Percentiles rank a stretch among this genome's conserved stretches.
Evolutionary conservation across 2,329 filamentous ascomycete genomes (phyloP).

Genomic region (Triangularia setosa): DNA sequence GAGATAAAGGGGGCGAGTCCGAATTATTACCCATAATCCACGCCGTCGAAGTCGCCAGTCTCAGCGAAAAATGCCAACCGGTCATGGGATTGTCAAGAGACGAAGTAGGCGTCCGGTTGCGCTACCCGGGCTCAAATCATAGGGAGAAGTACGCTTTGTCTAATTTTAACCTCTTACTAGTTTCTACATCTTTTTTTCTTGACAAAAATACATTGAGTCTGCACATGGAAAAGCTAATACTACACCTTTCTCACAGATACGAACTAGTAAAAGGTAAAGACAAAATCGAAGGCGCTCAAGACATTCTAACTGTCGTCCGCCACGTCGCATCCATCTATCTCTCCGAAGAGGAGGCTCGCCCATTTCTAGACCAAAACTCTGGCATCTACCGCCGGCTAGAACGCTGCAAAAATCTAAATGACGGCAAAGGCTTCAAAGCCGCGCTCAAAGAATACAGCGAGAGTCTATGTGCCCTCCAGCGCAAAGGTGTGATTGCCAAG

Average conservation of each 20-base stretch:
- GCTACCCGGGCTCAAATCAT: slow-evolving; percentile 68
- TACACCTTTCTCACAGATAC: slow-evolving; percentile 44
- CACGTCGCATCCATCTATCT: slow-evolving; percentile 74
- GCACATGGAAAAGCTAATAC: neutral
- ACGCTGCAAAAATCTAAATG: slow-evolving; percentile 62
- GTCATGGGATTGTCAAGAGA: slow-evolving; percentile 47
- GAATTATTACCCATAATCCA: slow-evolving; percentile 49
- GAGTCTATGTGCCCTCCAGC: slow-evolving; percentile 60
- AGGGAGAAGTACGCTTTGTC: slow-evolving; percentile 29
- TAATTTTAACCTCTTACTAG: neutral
- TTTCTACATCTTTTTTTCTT: neutral
- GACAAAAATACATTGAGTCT: neutral
- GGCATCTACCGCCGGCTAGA: slow-evolving; percentile 76
- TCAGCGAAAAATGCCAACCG: slow-evolving; percentile 48
- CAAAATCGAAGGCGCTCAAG: slow-evolving; percentile 70
- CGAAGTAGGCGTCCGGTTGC: slow-evolving; percentile 62
- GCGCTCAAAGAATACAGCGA: slow-evolving; percentile 76
- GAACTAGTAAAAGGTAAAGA: slow-evolving; percentile 76
- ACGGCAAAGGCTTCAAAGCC: slow-evolving; percentile 64
- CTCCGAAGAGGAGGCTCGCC: slow-evolving; percentile 61
- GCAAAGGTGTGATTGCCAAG: slow-evolving; percentile 66
- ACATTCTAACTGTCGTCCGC: slow-evolving; percentile 67
- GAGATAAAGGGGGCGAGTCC: slow-evolving; percentile 42
- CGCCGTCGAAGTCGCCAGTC: slow-evolving; percentile 53
- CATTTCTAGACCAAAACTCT: slow-evolving; percentile 66